Base-by-base conservation (phyloP, 2,329 filamentous ascomycete species). In the Aureobasidium sp. region DNA sequence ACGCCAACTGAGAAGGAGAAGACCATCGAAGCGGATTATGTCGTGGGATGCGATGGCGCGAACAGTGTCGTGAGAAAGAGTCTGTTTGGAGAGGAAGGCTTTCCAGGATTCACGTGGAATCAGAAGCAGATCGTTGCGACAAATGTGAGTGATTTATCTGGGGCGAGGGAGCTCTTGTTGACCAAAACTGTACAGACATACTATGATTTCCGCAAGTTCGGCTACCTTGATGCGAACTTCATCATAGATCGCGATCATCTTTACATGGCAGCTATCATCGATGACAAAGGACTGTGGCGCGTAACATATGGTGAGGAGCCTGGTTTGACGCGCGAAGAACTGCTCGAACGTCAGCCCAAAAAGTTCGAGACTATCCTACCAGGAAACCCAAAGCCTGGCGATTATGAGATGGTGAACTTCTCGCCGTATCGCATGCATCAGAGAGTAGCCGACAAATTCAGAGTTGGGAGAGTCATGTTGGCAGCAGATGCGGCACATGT, bases 341-440 rank as follows among this genome's bases (percentile, higher is more conserved):
- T 70, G 58, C 61, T 64, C 15, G 65, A 63, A 49, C 63, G 68
- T n/a, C 63, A 66, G 58, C 66, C 66, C 3, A 65, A 63, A 63
- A 70, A 68, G 55, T 70, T 67, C 53, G 68, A 68, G 61, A 61
- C 63, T 5, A 65, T 70, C 15, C 34, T 70, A 2, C 68, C 68
- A 6, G 68, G 68, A 1, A 62, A 64, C 20, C 66, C 67, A 31
- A 65, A 67, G 45, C 69, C 70, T 5, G 37, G 62, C 12, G 63
- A 66, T 49, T 77, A 74, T 49, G 67, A 73, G 27, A 64, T 78
- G 1, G 65, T 72, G 12, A 68, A 71, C 11, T 65, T 77, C 41
- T 73, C 73, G 11, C 75, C 76, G 5, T 78, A 77, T 64, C 73
- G 73, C 58, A 74, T 75, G 44, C 75, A 77, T 61, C 76, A 77